phyloP scores from a whole-genome alignment of 352 stramenopile genomes.

The Aphanomyces cochlioides region DNA sequence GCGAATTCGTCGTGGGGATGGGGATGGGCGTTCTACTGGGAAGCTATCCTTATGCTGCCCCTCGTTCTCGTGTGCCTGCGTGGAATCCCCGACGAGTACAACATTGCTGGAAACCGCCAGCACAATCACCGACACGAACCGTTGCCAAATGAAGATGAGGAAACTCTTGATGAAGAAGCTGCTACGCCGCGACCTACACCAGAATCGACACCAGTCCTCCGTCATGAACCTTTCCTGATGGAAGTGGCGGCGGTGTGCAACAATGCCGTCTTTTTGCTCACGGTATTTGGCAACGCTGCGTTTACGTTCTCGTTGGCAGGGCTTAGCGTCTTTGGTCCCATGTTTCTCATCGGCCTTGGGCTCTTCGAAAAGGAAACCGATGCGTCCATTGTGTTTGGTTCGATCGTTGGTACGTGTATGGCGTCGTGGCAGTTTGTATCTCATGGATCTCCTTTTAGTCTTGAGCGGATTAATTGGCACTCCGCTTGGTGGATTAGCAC shows the following conservation, averaged over 20 bases:
- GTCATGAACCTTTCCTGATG: conserved; percentile 40
- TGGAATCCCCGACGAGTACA: conserved; percentile 56
- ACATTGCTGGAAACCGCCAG: conserved; percentile 28
- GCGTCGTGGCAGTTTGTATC: not conserved
- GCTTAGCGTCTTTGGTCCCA: conserved; percentile 81
- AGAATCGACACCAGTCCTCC: conserved; percentile 9
- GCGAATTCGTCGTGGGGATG: conserved; percentile 59
- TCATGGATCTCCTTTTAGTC: conserved; percentile 37
- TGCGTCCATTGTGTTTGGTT: conserved; percentile 85
- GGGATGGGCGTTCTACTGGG: conserved; percentile 82
- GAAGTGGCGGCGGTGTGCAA: conserved; percentile 55
- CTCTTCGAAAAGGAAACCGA: conserved; percentile 82
- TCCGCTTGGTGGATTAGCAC: conserved; percentile 75
- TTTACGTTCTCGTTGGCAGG: conserved; percentile 86
- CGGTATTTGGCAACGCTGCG: conserved; percentile 76
- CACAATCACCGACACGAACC: not conserved
- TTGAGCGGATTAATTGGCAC: conserved; percentile 86
- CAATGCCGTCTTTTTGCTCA: conserved; percentile 67
- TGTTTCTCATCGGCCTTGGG: conserved; percentile 86
- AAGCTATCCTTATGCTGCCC: conserved; percentile 76
- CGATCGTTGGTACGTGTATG: conserved; percentile 43
- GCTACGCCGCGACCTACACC: conserved; percentile 14
- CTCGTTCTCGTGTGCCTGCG: conserved; percentile 64
- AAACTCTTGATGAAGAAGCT: not conserved
- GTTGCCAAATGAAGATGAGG: conserved; percentile 21